Base-by-base conservation (phyloP, 805 yeast genomes). In the Pichia heedii region DNA sequence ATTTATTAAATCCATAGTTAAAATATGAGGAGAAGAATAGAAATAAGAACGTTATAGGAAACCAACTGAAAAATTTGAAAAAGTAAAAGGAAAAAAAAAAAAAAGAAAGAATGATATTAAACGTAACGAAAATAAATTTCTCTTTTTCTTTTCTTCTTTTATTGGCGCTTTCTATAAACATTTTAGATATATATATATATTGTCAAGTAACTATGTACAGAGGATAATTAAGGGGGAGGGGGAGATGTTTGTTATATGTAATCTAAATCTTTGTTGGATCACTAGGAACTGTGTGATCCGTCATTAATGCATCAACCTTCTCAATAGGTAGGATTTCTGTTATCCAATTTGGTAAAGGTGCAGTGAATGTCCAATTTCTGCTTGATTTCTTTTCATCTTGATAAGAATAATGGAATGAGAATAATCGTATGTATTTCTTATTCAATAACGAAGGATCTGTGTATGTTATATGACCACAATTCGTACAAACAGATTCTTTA, bases 361-460 rank as follows among this genome's bases (percentile, higher is more conserved):
- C 22, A 5, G 22, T 40, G 13, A 27, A 37, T n/a, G 39, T 20
- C 42, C 46, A 34, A 8, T 15, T n/a, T 4, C 39, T 36, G 19
- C 22, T 20, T 16, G 8, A 20, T 18, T 26, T 16, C 2, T 10
- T 34, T 7, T 27, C 15, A 4, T 42, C 40, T 5, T 35, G 27
- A 22, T 38, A 43, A 2, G 42, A 52, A 50, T 73, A 70, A 21
- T 56, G 54, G 29, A 51, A 55, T 1, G 79, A 67, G 54, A 74
- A 79, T 36, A 74, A 56, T 63, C 70, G 70, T 11, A 74, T 64
- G 16, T 22, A 26, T 8, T 33, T n/a, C 3, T 36, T 24, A 12
- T 11, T 16, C 7, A 54, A 53, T n/a, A 20, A 15, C 6, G 16
- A n/a, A 5, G 57, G 62, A 40, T 62, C 63, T 3, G 48, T 38